These are phyloP conservation scores for Lentinula sp. DNA, from an alignment of 768 basidiomycete genomes.

Conservation along the genomic window DNA sequence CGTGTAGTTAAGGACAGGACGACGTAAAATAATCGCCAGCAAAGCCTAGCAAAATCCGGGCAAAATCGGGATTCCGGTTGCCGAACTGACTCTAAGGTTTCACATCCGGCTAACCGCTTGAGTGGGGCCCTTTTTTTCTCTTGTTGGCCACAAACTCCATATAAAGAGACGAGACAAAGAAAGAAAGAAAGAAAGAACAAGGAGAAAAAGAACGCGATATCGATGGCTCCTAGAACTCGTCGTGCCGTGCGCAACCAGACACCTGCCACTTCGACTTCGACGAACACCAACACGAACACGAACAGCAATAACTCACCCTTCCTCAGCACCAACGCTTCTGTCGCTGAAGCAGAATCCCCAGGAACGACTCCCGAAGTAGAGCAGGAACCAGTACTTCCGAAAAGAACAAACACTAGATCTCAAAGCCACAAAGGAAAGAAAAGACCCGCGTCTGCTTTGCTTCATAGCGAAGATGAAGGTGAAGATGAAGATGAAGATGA, in stretches of 20 bases:
- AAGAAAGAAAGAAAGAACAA: not conserved
- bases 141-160: too few relatives aligned
- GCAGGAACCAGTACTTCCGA: slow-evolving; percentile 4
- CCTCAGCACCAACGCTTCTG: slow-evolving; percentile 13
- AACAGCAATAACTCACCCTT: slow-evolving; percentile 7
- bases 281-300: slow-evolving; percentile 12
- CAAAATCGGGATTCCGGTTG: too few relatives aligned
- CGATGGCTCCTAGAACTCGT: slow-evolving; percentile 14
- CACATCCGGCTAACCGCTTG: not conserved
- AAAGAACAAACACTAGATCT: slow-evolving; percentile 6
- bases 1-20: too few relatives aligned
- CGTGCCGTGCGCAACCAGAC: slow-evolving; percentile 6
- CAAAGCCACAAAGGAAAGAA: slow-evolving; percentile 10
- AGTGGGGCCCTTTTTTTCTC: not conserved
- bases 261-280: slow-evolving; percentile 11
- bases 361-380: slow-evolving; percentile 10
- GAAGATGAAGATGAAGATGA: slow-evolving; percentile 3
- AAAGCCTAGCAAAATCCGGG: too few relatives aligned
- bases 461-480: slow-evolving; percentile 1
- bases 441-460: not conserved
- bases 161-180: too few relatives aligned
- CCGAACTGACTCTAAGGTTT: too few relatives aligned
- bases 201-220: not conserved
- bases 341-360: slow-evolving; percentile 11
- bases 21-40: too few relatives aligned